A percentile compares a stretch with the other conserved stretches of the same genome.
These are phyloP conservation scores for Wallacemonas rigidus DNA, from an alignment of 208 protist species.

Conservation along the genomic window DNA sequence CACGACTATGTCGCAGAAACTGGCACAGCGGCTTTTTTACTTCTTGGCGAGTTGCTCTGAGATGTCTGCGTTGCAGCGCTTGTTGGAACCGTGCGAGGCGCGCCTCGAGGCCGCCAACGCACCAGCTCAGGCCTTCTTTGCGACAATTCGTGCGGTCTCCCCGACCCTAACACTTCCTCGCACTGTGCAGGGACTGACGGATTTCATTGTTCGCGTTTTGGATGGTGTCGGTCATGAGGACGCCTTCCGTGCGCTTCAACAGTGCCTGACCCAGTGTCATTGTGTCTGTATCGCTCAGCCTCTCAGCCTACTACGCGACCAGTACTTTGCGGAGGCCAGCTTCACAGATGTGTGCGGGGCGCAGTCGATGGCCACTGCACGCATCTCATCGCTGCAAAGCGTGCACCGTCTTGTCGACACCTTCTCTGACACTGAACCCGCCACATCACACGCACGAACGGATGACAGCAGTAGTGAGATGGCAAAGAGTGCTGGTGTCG, in stretches of 20 bases:
- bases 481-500: no score
- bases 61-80: constrained; percentile 19
- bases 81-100: constrained; percentile 16
- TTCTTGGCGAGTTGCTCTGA: constrained; percentile 10
- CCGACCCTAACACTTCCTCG: constrained; percentile 6
- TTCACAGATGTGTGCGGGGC: neutral
- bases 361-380: no score
- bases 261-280: constrained; percentile 4
- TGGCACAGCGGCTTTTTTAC: constrained; percentile 17
- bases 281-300: constrained; percentile 2
- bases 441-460: no score
- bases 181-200: neutral
- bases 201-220: constrained; percentile 1
- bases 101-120: neutral
- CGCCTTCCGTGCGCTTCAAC: neutral
- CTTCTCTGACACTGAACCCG: neutral
- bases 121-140: neutral
- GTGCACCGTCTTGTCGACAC: neutral
- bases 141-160: constrained; percentile 8
- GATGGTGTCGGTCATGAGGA: neutral
- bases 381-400: neutral
- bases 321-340: neutral
- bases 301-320: neutral
- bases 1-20: neutral
- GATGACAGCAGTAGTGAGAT: no score